Base-by-base conservation (phyloP, 169 alveolate species). In the Toxoplasma gondii region DNA sequence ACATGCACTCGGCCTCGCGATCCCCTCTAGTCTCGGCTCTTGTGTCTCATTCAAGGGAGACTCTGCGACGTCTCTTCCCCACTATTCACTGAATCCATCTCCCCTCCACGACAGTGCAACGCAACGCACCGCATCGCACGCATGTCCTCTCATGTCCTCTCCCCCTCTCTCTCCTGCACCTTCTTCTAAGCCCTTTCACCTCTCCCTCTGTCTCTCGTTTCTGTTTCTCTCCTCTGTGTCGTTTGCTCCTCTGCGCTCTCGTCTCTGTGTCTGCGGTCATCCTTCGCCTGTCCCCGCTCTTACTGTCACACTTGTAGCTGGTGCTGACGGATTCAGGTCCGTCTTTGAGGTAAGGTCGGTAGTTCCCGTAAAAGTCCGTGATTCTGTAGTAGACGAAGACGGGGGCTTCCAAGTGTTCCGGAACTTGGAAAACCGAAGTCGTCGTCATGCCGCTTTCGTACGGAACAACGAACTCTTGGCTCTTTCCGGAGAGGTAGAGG, bases 351-450 rank as follows among this genome's bases (percentile, higher is more conserved):
- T 91, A 91, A 31, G 83, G 83, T 41, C 94, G 38, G 38, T 36
- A 70, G 54, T 91, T 91, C 41, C 78, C 94, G 70, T 91, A 91
- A 36, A 91, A 91, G 43, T 70, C 83, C 10, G 4, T 29, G 64
- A 91, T 91, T n/a, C 83, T 58, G 70, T 91, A 91, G 70, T 91
- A 91, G 43, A 91, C 74, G 69, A 38, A 81, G 41, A 91, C 83
- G 34, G 94, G 94, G 58, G 94, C 19, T 34, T 4, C 5, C 74
- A 91, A 10, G 31, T 29, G 54, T 4, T 67, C 43, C 29, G 34
- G 70, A 1, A 91, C 94, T 12, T 54, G 36, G 83, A 91, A 91
- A 44, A 22, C n/a, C 9, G 58, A 4, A 2, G 38, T 74, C 44
- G 17, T 16, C 27, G n/a, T 9, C 2, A 36, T 44, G 84, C 44